A percentile compares a stretch with the other conserved stretches of the same genome.
These are phyloP conservation scores for Moniliophthora roreri DNA, from an alignment of 1,284 basidiomycete species.

Conservation along the genomic window DNA sequence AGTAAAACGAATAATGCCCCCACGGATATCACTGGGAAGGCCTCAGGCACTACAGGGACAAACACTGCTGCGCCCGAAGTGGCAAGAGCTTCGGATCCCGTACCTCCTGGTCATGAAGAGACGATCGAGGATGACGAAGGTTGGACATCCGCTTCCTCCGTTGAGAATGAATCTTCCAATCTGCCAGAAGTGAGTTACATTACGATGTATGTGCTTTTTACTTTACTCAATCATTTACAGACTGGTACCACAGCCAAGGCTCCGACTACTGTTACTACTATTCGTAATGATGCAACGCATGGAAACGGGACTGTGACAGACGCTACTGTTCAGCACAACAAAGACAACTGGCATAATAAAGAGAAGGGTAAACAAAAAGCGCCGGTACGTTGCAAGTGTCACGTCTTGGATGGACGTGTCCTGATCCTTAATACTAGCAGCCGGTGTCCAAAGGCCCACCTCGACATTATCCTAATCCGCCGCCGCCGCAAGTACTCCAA, in stretches of 20 bases:
- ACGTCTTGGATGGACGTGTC: no score
- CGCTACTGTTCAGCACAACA: not conserved
- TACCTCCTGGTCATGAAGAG: slow-evolving; percentile 5
- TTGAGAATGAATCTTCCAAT: slow-evolving; percentile 10
- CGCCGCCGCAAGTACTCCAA: slow-evolving; percentile 18
- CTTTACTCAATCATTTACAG: slow-evolving; percentile 14
- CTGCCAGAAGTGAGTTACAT: not conserved
- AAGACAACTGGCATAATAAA: not conserved
- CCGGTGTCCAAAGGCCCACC: not conserved
- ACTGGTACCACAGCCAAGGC: slow-evolving; percentile 7
- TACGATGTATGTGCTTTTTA: slow-evolving; percentile 6
- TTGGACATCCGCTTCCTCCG: slow-evolving; percentile 19
- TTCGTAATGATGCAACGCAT: not conserved
- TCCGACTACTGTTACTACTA: not conserved
- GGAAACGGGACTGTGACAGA: not conserved
- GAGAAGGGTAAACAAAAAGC: not conserved
- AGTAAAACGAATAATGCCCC: not conserved
- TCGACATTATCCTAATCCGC: slow-evolving; percentile 8
- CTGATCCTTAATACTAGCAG: no score
- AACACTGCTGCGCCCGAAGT: no score
- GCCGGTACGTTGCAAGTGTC: no score
- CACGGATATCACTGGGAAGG: no score
- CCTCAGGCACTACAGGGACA: no score
- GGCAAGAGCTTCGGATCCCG: not conserved
- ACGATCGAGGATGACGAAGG: slow-evolving; percentile 54